Evolutionary conservation across 495 filamentous ascomycete genomes (phyloP).

Genomic region (Aspergillus incahuasiensis): DNA sequence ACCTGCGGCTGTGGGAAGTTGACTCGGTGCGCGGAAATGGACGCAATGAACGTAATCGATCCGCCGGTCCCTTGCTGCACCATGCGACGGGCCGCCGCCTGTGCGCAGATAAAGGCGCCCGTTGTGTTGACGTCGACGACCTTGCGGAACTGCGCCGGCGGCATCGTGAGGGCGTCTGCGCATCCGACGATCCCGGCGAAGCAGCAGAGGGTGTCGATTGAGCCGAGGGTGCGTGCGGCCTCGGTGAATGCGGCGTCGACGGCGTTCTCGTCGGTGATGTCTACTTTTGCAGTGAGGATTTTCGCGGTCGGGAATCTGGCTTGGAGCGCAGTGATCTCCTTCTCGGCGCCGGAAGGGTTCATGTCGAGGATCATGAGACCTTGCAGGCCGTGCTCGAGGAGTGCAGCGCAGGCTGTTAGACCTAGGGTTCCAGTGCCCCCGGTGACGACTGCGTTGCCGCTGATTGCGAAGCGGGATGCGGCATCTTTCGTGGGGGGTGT

Average conservation of each 20-base stretch:
- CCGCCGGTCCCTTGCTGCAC: conserved; percentile 40
- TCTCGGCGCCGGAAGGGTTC: conserved; percentile 17
- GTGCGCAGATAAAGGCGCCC: conserved; percentile 59
- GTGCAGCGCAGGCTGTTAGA: conserved; percentile 51
- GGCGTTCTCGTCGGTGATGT: conserved; percentile 52
- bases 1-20: conserved; percentile 44
- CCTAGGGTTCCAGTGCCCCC: conserved; percentile 65
- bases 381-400: conserved; percentile 65
- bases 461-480: neutral
- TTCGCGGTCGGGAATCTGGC: conserved; percentile 48
- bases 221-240: conserved; percentile 41
- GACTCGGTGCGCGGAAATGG: conserved; percentile 58
- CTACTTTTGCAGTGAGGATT: conserved; percentile 43
- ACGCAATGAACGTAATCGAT: conserved; percentile 59
- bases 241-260: conserved; percentile 37
- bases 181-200: conserved; percentile 66
- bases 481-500: neutral
- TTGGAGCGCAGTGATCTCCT: conserved; percentile 34
- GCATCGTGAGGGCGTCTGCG: conserved; percentile 50
- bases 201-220: conserved; percentile 54
- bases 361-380: conserved; percentile 58
- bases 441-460: conserved; percentile 38
- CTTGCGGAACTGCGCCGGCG: conserved; percentile 48
- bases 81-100: conserved; percentile 51
- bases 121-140: conserved; percentile 64